Base-by-base conservation (phyloP, 768 basidiomycete species). In the Auricularia heimuer region DNA sequence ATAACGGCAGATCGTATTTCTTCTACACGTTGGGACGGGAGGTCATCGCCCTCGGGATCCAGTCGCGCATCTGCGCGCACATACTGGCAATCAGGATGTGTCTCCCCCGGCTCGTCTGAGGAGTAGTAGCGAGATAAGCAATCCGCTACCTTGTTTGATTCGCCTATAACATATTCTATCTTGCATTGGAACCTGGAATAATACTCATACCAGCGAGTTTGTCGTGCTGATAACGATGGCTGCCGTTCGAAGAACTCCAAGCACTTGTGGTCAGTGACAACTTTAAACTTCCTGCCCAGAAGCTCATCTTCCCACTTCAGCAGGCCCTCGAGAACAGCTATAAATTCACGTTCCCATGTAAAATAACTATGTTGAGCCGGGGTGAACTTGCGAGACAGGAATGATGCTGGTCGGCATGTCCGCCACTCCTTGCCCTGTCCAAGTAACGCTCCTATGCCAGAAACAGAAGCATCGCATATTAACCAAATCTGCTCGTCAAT, bases 1-100 rank as follows among this genome's bases (percentile, higher is more conserved):
- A 12, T 39, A 39, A 12, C 37, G 37, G 37, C 37, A 39, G 7
- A 7, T 39, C 7, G 12, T 16, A 51, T 6, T 18, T 51, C 47
- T 8, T 16, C 16, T 6, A 39, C 63, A 24, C n/a, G 16, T 8
- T 39, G 37, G 12, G 7, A 7, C 6, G 64, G 34, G 11, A 67
- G 33, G n/a, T 61, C 67, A 8, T 65, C 67, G 12, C 54, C 64
- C 10, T 62, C 64, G 2, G 67, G 67, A 35, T 70, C 69, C 11
- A 70, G 63, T 16, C 65, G 58, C 2, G 39, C 18, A 42, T 70
- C 63, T 0, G 62, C 61, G 1, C 42, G 45, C 11, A 64, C 62
- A 6, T 58, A 64, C 18, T 67, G 63, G 21, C 66, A 12, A 4
- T 21, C 16, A 4, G 47, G 10, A 21, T 51, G 47, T 2, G 21